Evolutionary conservation across 805 yeast species (phyloP), one percentile per base, ranked within the genome.

Genomic region (Monosporozyma aerobia): DNA sequence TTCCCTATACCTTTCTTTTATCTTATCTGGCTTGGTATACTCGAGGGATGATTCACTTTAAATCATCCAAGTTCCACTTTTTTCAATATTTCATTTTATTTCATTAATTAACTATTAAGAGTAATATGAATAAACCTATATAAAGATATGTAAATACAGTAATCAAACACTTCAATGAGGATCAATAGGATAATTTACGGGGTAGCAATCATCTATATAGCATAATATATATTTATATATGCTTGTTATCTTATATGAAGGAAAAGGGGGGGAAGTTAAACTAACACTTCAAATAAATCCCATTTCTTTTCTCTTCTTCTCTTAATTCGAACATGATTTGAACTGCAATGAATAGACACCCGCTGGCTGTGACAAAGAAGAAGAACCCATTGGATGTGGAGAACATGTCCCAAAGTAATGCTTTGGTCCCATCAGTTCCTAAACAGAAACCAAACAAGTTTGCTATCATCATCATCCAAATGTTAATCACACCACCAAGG

Each of bases 401-500:
- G 60, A 90, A 79, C 79, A 92, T 82, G 51, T 83, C 90, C 22
- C 67, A 63, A 23, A 92, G 70, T 57, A 92, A 75, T 44, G 76
- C 73, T 29, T 75, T 58, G 29, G 90, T 82, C 1, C 99, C 99
- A 54, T 89, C 96, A 30, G 82, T 74, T 8, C 97, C 98, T 35
- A 94, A 75, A 61, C 97, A 94, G 69, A 94, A 94, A 0, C 99
- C 99, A 63, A 86, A 89, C 51, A 95, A 70, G 62, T 94, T 94
- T 14, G 98, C 98, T 57, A 90, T 77, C 90, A 94, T 90, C 99
- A 94, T 92, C 85, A 92, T 78, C 96, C 97, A 92, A 53, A 94
- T 85, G 67, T 94, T 94, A 23, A 77, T 63, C 30, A 90, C 95
- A 3, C 92, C 96, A 3, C 99, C 99, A 5, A 80, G 58, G 0